phyloP scores from a whole-genome alignment of 1,284 basidiomycete species.

The Ceratorhiza oryzae-sativae region DNA sequence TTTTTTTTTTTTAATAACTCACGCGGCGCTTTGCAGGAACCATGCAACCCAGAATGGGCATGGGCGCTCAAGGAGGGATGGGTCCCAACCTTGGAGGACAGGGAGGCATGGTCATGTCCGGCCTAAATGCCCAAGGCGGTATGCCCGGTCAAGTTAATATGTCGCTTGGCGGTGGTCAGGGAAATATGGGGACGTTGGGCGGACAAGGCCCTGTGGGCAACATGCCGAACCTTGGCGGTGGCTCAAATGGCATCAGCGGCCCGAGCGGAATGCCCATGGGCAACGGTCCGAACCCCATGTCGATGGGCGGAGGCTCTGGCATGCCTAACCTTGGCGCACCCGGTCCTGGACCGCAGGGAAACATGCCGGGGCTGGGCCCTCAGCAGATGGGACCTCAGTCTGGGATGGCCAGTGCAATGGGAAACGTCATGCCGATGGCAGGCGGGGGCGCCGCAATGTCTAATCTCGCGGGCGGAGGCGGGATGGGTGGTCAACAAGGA shows the following conservation, averaged over 20 bases:
- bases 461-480: slow-evolving; percentile 3
- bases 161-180: neutral
- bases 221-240: neutral
- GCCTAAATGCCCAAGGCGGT: slow-evolving; percentile 4
- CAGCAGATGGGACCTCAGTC: neutral
- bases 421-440: slow-evolving; percentile 4
- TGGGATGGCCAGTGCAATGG: neutral
- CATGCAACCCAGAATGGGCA: slow-evolving; percentile 18
- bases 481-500: slow-evolving; percentile 6
- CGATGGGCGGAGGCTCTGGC: slow-evolving; percentile 5
- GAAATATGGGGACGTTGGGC: neutral
- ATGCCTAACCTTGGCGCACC: no score
- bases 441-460: slow-evolving; percentile 11
- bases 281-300: neutral
- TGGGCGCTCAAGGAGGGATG: slow-evolving; percentile 18
- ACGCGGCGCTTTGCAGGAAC: neutral
- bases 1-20: no score
- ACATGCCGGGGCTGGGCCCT: neutral
- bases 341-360: neutral
- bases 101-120: slow-evolving; percentile 17
- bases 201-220: neutral
- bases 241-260: slow-evolving; percentile 5
- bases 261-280: slow-evolving; percentile 16
- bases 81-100: slow-evolving; percentile 3
- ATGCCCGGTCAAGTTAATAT: slow-evolving; percentile 11